phyloP scores from a whole-genome alignment of 139 green algal genomes.

The Volvox reticuliferus region DNA sequence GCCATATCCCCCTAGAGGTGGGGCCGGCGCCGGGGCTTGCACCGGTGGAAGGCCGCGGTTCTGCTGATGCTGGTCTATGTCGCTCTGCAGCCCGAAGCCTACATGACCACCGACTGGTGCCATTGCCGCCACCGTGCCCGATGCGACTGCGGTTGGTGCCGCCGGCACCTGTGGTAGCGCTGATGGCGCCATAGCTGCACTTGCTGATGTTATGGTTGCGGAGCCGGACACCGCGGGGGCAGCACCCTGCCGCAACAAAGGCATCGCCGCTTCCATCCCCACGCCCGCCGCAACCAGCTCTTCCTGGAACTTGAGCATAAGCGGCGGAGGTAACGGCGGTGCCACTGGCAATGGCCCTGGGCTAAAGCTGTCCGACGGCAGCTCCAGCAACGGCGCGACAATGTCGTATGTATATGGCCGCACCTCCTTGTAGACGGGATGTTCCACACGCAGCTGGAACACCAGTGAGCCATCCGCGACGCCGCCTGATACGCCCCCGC shows the following conservation, averaged over 20 bases:
- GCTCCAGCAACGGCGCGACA: constrained; percentile 20
- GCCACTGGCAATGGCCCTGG: constrained; percentile 16
- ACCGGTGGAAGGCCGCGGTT: background rate
- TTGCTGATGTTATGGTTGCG: background rate
- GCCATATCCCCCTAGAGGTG: background rate
- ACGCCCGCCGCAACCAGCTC: constrained; percentile 31
- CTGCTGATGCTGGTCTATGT: constrained; percentile 11
- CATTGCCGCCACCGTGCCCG: background rate
- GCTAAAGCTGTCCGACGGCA: background rate
- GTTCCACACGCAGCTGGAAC: constrained; percentile 36
- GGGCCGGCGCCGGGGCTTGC: background rate
- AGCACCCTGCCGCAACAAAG: background rate
- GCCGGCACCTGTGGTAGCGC: background rate
- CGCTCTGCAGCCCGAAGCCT: background rate
- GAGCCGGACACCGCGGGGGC: background rate
- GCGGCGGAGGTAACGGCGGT: constrained; percentile 36
- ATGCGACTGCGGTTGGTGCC: background rate
- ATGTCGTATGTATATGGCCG: constrained; percentile 10
- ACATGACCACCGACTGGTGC: background rate
- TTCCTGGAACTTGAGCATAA: constrained; percentile 24
- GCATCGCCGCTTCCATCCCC: constrained; percentile 26
- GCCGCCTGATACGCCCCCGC: constrained; percentile 17
- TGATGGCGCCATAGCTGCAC: background rate
- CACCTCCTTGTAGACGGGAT: constrained; percentile 1
- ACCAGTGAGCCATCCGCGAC: constrained; percentile 33